phyloP scores from a whole-genome alignment of 1,284 basidiomycete species.

The Trichosporon coremiiforme region DNA sequence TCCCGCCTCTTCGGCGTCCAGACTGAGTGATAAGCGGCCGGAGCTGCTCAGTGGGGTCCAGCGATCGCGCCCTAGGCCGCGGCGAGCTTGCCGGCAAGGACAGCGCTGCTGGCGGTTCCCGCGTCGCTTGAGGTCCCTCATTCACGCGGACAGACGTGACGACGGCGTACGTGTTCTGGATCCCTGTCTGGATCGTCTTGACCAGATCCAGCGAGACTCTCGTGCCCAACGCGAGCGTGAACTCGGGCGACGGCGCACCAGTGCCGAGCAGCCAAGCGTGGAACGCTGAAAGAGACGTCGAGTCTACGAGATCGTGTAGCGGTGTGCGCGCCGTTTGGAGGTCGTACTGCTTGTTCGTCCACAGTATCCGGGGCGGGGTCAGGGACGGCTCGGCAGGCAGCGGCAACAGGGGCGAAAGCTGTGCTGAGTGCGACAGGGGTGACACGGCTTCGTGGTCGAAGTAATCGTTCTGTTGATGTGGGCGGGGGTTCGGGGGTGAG shows the following conservation, averaged over 20 bases:
- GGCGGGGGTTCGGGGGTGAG: neutral
- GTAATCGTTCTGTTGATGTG: neutral
- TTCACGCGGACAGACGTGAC: constrained; percentile 9
- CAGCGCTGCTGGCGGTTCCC: neutral
- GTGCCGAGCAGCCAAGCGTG: constrained; percentile 41
- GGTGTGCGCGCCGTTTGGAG: constrained; percentile 31
- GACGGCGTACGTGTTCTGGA: neutral
- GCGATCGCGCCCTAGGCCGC: neutral
- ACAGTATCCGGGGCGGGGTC: constrained; percentile 26
- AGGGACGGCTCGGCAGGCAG: neutral
- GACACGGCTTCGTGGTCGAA: constrained; percentile 1
- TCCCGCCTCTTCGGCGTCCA: neutral
- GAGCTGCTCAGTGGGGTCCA: neutral
- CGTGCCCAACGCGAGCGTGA: constrained; percentile 16
- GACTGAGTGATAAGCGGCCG: neutral
- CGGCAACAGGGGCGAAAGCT: neutral
- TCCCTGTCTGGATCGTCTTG: constrained; percentile 21
- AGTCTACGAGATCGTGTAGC: constrained; percentile 36
- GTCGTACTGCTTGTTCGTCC: constrained; percentile 42
- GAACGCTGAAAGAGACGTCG: constrained; percentile 27
- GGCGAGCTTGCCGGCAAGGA: neutral
- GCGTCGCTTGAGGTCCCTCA: too few relatives aligned
- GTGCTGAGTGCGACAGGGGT: neutral
- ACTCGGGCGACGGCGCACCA: neutral
- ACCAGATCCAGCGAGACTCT: constrained; percentile 13